Base-by-base conservation (phyloP, 306 rosid species). In the Lathyrus oleraceus region DNA sequence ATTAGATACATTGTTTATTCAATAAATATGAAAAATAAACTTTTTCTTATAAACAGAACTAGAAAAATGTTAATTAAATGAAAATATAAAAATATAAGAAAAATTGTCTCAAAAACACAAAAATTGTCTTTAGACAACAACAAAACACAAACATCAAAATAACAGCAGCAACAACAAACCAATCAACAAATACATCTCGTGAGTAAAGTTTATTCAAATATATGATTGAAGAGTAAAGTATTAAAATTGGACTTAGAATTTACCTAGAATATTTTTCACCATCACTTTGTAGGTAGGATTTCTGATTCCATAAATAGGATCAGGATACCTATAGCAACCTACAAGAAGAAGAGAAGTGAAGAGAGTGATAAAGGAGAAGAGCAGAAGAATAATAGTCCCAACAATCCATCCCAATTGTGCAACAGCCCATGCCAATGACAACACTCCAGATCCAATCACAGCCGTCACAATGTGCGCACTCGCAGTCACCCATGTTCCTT, bases 361-460 rank as follows among this genome's bases (percentile, higher is more conserved):
- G 52, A 75, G 42, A 52, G 84, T 76, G n/a, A 81, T 16, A 7
- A 72, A 0, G 0, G 88, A 59, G 78, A 81, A 84, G 10, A 40
- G 0, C 0, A 61, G 0, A 0, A 85, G 52, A 17, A 28, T 8
- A 7, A 27, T 0, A 20, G 72, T 30, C 62, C 88, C 86, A 1
- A 64, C 82, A 38, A 81, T 53, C 86, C 86, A 85, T 0, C 88
- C 84, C 73, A 85, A 32, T 3, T 85, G 88, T 21, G 86, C 82
- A 3, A 76, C 17, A 14, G 78, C 80, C 84, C 86, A 85, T 15
- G 74, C 80, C 65, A 81, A 40, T 0, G 86, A 78, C 12, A 84
- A 47, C 16, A 84, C 85, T 1, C 88, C 86, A 5, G 86, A 81
- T 0, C 88, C 86, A 58, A 84, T 81, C 2, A 81, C 86, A 7